Percentiles rank a stretch among this genome's conserved stretches.
These are phyloP conservation scores for Kingdonia uniflora DNA, from an alignment of 164 flowering plant genomes.

Conservation along the genomic window DNA sequence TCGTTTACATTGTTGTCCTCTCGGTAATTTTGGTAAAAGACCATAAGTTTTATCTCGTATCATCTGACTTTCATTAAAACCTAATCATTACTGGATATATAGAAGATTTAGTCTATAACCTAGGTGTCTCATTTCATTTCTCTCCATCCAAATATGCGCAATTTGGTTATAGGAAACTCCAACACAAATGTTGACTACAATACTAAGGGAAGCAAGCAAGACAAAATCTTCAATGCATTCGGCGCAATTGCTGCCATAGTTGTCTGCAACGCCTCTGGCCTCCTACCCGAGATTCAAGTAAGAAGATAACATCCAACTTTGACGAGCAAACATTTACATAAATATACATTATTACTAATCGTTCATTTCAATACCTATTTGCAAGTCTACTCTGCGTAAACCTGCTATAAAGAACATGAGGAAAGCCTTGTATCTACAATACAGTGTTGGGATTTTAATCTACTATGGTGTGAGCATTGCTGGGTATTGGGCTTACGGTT, in stretches of 20 bases:
- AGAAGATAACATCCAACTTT: not conserved
- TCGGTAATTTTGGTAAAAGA: constrained; percentile 22
- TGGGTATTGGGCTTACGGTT: constrained; percentile 60
- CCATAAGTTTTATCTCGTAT: constrained; percentile 18
- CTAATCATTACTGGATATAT: too few relatives aligned
- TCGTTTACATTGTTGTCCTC: constrained; percentile 20
- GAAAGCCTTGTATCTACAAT: constrained; percentile 38
- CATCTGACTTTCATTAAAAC: too few relatives aligned
- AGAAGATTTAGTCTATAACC: too few relatives aligned
- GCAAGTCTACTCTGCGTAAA: constrained; percentile 39
- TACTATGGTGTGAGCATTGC: constrained; percentile 41
- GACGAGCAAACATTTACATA: too few relatives aligned
- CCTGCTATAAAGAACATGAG: constrained; percentile 52
- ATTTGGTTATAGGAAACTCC: constrained; percentile 18
- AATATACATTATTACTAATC: too few relatives aligned
- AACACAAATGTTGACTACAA: constrained; percentile 23
- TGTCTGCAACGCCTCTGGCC: constrained; percentile 28
- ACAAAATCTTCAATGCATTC: constrained; percentile 33
- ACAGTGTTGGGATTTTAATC: constrained; percentile 28
- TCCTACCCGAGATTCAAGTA: constrained; percentile 45
- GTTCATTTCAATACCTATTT: too few relatives aligned
- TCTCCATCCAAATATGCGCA: not conserved
- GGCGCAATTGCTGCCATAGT: constrained; percentile 40
- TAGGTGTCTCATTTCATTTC: too few relatives aligned
- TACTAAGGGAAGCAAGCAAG: constrained; percentile 21